phyloP scores from a whole-genome alignment of 345 rosid genomes.

The Sisymbrium altissimum region DNA sequence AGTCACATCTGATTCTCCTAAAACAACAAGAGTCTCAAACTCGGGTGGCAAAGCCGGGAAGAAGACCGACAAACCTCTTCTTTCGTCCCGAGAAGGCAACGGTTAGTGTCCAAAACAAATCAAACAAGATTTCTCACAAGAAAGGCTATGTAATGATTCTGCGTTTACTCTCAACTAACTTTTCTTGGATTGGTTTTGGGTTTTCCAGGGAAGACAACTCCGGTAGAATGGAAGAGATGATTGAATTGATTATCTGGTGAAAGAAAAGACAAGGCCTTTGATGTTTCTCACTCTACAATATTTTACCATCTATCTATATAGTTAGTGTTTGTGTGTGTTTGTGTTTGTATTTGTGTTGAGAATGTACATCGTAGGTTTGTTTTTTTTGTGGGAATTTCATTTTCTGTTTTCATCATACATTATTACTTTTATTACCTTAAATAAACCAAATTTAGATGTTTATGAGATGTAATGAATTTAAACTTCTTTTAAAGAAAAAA shows the following conservation, averaged over 20 bases:
- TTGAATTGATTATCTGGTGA: background rate
- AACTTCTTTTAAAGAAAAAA: background rate
- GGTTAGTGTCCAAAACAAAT: constrained; percentile 42
- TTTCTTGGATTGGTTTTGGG: constrained; percentile 2
- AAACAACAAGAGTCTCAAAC: constrained; percentile 54
- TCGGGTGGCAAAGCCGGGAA: constrained; percentile 53
- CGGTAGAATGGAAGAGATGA: constrained; percentile 69
- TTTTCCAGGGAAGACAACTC: constrained; percentile 56
- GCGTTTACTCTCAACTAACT: background rate
- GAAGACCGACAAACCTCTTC: constrained; percentile 48
- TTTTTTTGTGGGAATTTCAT: background rate
- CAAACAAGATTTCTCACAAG: background rate
- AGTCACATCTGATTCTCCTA: constrained; percentile 74
- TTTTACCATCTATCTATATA: constrained; percentile 26
- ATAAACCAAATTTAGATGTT: background rate
- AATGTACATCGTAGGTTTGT: constrained; percentile 21
- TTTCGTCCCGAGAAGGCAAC: constrained; percentile 50
- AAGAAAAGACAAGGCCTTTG: background rate
- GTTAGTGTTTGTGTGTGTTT: background rate
- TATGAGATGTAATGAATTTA: background rate
- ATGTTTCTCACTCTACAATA: constrained; percentile 1
- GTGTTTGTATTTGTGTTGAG: constrained; percentile 3
- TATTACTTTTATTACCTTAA: background rate
- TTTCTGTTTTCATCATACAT: background rate
- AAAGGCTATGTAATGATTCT: background rate